Evolutionary conservation across 2,329 filamentous ascomycete genomes (phyloP), one percentile per base, ranked within the genome.

Genomic region (Botrytis galanthina): DNA sequence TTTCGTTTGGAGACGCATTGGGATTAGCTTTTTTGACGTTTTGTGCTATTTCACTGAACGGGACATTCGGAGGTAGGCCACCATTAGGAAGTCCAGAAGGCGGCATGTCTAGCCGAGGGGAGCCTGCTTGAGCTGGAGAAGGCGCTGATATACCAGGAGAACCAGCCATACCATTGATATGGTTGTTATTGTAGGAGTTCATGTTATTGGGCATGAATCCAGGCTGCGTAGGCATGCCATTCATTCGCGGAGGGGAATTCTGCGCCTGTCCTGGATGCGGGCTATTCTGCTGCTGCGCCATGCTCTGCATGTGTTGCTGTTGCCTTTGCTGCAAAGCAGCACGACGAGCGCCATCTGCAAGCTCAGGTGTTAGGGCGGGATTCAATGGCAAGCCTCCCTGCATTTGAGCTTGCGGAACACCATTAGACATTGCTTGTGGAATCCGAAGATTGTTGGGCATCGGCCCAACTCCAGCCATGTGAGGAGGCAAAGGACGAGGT

Each of bases 351-450:
- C 92, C 90, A 77, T 91, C 84, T 77, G 90, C 85, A 64, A 90
- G 81, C 72, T 85, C 86, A 39, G 87, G 83, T 74, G 90, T 87
- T 4, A 88, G 80, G 61, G 83, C 83, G 12, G 83, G 82, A 68
- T 83, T 84, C 9, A 87, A 82, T 2, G 89, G 87, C 84, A 93
- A 87, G 72, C 91, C 87, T 71, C 74, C 75, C 78, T 92, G 90
- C 84, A 93, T 87, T 76, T 92, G 92, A 37, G 91, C 90, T 80
- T 93, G 91, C 54, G 90, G 89, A 37, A 92, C 86, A 63, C 88
- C 87, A 74, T 89, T 62, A 20, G 71, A 37, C 29, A 88, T 87
- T 79, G 89, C 86, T 4, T 84, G 88, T 62, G 80, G 78, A 62
- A 78, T 76, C 26, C 77, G 79, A 3, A 80, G 75, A 48, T 74